phyloP scores from a whole-genome alignment of 1,284 basidiomycete genomes.

The Leucoagaricus sp. region DNA sequence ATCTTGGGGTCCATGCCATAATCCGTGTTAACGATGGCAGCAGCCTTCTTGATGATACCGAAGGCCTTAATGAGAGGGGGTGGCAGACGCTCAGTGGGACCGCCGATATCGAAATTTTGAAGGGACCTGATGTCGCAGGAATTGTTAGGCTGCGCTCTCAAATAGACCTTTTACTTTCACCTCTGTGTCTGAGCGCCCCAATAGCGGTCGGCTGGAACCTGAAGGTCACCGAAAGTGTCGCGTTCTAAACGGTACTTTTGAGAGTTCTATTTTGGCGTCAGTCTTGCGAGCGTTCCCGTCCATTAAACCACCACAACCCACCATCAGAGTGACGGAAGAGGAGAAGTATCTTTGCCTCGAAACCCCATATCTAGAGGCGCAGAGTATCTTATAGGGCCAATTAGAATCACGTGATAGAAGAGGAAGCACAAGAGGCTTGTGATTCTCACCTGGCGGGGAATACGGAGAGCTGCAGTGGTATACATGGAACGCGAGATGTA shows the following conservation, averaged over 20 bases:
- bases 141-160: neutral
- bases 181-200: conserved; percentile 99
- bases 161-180: conserved; percentile 32
- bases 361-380: conserved; percentile 9
- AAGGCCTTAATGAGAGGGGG: conserved; percentile 97
- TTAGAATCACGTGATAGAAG: conserved; percentile 29
- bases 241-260: conserved; percentile 69
- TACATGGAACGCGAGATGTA: conserved; percentile 2
- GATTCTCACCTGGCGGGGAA: conserved; percentile 28
- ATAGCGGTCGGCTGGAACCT: conserved; percentile 93
- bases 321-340: conserved; percentile 47
- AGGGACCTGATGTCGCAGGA: conserved; percentile 61
- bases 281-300: neutral
- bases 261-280: conserved; percentile 24
- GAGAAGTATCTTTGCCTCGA: conserved; percentile 29
- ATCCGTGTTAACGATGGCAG: conserved; percentile 86
- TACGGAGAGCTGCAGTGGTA: conserved; percentile 21
- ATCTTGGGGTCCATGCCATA: conserved; percentile 94
- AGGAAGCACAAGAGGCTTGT: conserved; percentile 16
- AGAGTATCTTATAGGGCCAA: conserved; percentile 13
- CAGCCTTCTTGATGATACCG: conserved; percentile 97
- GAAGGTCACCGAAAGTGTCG: conserved; percentile 91
- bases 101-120: conserved; percentile 99
- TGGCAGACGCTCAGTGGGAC: conserved; percentile 90
- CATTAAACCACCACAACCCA: conserved; percentile 19